phyloP scores from a whole-genome alignment of 768 basidiomycete genomes.

The Pilatotrama ljubarskyi region DNA sequence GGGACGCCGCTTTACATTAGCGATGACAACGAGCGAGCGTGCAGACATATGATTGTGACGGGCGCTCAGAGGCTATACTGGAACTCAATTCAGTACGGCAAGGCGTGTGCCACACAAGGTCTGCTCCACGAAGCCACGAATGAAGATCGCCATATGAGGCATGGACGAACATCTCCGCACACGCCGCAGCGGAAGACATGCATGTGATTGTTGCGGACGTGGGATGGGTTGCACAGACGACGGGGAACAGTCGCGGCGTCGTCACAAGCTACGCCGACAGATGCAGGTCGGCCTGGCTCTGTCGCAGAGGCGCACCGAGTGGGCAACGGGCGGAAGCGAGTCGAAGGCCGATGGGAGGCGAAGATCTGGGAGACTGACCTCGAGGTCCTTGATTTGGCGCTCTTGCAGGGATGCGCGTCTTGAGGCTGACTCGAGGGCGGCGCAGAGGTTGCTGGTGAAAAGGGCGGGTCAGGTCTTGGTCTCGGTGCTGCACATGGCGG shows the following conservation, averaged over 20 bases:
- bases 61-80: constrained; percentile 1
- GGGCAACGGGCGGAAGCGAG: not conserved
- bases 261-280: not conserved
- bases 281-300: not conserved
- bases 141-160: not conserved
- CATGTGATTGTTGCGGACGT: constrained; percentile 17
- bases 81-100: not conserved
- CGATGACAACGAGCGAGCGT: not conserved
- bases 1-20: not conserved
- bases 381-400: constrained; percentile 28
- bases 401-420: constrained; percentile 25
- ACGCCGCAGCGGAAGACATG: not conserved
- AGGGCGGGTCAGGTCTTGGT: not conserved
- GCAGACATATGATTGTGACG: constrained; percentile 14
- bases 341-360: not conserved
- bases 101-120: not conserved
- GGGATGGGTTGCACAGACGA: constrained; percentile 5
- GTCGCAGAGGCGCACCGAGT: not conserved
- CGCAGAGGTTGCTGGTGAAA: constrained; percentile 12
- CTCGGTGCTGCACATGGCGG: not conserved
- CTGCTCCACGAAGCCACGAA: not conserved
- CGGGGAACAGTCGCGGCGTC: not conserved
- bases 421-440: constrained; percentile 19
- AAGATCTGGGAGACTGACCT: constrained; percentile 18
- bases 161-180: not conserved